These are phyloP conservation scores for Forsythia viridissima DNA, from an alignment of 257 asterid species.

Conservation along the genomic window DNA sequence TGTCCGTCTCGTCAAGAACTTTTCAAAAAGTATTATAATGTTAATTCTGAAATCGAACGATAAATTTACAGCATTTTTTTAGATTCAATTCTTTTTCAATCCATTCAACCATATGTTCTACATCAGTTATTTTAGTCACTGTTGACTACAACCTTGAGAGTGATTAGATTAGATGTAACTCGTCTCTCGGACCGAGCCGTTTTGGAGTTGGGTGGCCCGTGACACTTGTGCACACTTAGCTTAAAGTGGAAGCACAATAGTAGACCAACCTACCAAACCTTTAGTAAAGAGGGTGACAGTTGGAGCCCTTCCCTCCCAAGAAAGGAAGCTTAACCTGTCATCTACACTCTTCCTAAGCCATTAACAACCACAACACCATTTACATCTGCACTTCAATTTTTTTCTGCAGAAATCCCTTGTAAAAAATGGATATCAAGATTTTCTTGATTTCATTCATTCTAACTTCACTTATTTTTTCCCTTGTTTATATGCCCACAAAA, in stretches of 20 bases:
- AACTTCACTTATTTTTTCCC: slow-evolving; percentile 48
- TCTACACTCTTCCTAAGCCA: slow-evolving; percentile 42
- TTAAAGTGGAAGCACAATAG: slow-evolving; percentile 4
- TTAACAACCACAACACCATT: not conserved
- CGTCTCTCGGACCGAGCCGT: not conserved
- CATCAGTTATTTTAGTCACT: no score
- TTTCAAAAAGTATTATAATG: no score
- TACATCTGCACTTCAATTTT: not conserved
- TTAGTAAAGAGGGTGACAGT: slow-evolving; percentile 22
- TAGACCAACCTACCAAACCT: slow-evolving; percentile 16
- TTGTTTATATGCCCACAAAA: slow-evolving; percentile 56
- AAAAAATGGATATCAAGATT: slow-evolving; percentile 54
- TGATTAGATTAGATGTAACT: no score
- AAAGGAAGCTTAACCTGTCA: slow-evolving; percentile 49
- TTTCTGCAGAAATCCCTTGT: slow-evolving; percentile 2
- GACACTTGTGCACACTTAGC: not conserved
- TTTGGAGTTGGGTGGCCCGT: not conserved
- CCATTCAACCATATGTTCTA: no score
- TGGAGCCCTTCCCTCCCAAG: slow-evolving; percentile 57
- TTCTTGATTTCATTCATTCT: slow-evolving; percentile 49
- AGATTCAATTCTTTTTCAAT: no score
- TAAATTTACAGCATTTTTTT: no score
- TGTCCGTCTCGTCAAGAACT: no score
- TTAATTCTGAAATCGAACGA: no score
- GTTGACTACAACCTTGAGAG: no score